phyloP scores from a whole-genome alignment of 2,329 filamentous ascomycete species.

The Daldinia sp. region DNA sequence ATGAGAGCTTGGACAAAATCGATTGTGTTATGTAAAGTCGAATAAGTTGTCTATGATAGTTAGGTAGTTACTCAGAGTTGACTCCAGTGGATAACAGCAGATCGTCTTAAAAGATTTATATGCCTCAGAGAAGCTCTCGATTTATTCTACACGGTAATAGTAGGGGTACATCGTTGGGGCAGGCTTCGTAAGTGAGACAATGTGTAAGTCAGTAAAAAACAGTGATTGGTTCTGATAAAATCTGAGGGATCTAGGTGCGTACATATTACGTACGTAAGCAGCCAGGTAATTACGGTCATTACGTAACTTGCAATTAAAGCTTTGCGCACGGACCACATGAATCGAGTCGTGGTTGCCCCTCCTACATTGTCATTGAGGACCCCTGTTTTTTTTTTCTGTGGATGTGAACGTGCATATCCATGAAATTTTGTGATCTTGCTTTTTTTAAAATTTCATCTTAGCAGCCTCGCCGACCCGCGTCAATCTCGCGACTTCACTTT shows the following conservation, averaged over 20 bases:
- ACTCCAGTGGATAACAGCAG: neutral
- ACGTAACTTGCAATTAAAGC: neutral
- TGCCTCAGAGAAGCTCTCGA: neutral
- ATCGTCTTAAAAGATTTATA: neutral
- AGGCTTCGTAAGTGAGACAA: neutral
- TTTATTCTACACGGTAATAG: too few relatives aligned
- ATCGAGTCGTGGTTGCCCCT: constrained; percentile 21
- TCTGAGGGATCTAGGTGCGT: neutral
- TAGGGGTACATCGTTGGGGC: too few relatives aligned
- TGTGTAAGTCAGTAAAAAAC: neutral
- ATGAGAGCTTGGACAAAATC: neutral
- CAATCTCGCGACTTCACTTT: constrained; percentile 16
- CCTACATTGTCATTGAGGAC: constrained; percentile 13
- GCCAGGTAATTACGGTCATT: neutral
- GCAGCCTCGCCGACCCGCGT: constrained; percentile 15
- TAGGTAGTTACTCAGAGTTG: too few relatives aligned
- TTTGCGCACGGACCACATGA: constrained; percentile 7
- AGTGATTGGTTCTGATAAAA: neutral
- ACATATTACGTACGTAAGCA: neutral
- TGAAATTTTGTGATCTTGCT: constrained; percentile 30
- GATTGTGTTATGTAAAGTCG: neutral
- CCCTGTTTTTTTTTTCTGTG: constrained; percentile 34
- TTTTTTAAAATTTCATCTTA: constrained; percentile 15
- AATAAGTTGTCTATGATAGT: neutral
- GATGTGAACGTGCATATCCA: constrained; percentile 6